Conservation (phyloP, 805 yeast species). For the Saccharomycopsis guyanensis region DNA sequence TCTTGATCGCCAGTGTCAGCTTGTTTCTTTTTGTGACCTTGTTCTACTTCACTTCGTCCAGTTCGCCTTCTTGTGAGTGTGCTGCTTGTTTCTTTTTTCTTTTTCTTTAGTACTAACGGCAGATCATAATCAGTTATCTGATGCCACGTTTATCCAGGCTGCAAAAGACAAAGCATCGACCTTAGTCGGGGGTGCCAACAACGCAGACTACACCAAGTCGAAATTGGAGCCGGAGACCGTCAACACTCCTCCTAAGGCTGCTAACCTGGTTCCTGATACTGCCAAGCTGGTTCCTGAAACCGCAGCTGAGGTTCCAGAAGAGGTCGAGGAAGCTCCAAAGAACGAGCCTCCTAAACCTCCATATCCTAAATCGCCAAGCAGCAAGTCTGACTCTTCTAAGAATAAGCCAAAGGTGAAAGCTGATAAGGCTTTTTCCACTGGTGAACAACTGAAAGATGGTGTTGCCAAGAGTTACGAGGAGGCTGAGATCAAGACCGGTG, state of each 20-base stretch:
- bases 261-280: background rate
- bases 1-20: conserved; percentile 8
- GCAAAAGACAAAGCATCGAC: conserved; percentile 10
- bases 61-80: conserved; percentile 13
- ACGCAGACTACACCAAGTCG: background rate
- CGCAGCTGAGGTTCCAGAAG: background rate
- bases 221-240: background rate
- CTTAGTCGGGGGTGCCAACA: conserved; percentile 8
- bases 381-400: conserved; percentile 1
- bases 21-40: conserved; percentile 14
- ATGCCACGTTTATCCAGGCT: conserved; percentile 7
- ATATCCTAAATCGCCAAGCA: conserved; percentile 13
- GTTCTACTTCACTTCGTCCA: conserved; percentile 13
- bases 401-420: conserved; percentile 17
- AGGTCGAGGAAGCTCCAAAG: background rate
- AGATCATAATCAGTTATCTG: conserved; percentile 15
- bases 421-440: conserved; percentile 17
- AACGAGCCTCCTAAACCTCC: conserved; percentile 17
- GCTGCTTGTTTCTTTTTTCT: background rate
- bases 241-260: background rate
- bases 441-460: conserved; percentile 20
- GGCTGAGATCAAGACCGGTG: background rate
- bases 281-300: background rate
- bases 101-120: background rate
- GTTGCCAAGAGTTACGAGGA: conserved; percentile 8